These are phyloP conservation scores for Neostapfia colusana DNA, from an alignment of 176 grass and related monocot genomes.

Conservation along the genomic window DNA sequence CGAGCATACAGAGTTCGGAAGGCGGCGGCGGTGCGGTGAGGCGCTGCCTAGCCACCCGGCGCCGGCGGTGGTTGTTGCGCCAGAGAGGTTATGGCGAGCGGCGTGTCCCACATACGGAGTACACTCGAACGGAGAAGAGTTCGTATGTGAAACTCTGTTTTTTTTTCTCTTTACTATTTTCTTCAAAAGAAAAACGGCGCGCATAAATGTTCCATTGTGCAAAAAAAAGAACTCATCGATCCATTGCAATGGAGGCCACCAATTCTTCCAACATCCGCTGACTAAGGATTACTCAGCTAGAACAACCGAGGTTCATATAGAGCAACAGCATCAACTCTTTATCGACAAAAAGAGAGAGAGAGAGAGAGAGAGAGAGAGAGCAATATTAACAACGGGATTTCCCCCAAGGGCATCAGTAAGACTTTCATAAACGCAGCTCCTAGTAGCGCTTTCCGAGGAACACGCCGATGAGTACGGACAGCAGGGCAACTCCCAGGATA, in stretches of 20 bases:
- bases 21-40: too few relatives aligned
- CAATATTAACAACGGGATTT: slow-evolving; percentile 31
- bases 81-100: too few relatives aligned
- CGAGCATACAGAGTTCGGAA: too few relatives aligned
- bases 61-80: too few relatives aligned
- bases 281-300: neutral
- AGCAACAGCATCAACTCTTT: too few relatives aligned
- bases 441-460: slow-evolving; percentile 94
- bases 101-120: neutral
- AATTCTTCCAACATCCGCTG: slow-evolving; percentile 12
- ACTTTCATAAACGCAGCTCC: slow-evolving; percentile 20
- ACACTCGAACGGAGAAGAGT: too few relatives aligned
- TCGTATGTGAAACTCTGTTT: neutral
- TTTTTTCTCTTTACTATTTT: neutral
- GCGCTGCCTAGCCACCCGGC: too few relatives aligned
- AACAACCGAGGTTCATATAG: slow-evolving; percentile 3
- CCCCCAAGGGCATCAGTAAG: neutral
- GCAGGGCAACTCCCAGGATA: slow-evolving; percentile 72
- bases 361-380: too few relatives aligned
- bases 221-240: slow-evolving; percentile 27
- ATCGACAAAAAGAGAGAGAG: too few relatives aligned
- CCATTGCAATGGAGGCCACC: slow-evolving; percentile 17
- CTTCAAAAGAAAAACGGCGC: neutral
- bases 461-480: slow-evolving; percentile 75
- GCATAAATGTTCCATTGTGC: too few relatives aligned